Base-by-base conservation (phyloP, 176 grass and related monocot species). In the Pharus latifolius region DNA sequence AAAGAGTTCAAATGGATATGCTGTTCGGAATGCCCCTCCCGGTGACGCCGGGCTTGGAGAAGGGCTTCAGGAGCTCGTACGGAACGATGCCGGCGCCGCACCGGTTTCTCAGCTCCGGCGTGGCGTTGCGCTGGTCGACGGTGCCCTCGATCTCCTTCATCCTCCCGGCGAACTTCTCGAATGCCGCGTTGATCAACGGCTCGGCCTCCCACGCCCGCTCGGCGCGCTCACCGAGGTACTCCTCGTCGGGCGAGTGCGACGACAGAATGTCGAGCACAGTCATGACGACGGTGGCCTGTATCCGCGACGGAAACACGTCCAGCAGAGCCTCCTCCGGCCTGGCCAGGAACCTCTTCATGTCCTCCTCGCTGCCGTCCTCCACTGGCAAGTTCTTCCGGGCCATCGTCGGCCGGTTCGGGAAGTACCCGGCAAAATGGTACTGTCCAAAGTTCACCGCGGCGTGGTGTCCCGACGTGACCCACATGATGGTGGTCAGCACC, bases 381-480 rank as follows among this genome's bases (percentile, higher is more conserved):
- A 24, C 2, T 2, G 87, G 91, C 19, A 96, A 80, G 60, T 87
- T 85, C 28, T 60, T 64, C 60, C 86, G 60, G 6, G 79, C 78
- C 15, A 87, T 63, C 1, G 91, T 88, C 0, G 91, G 87, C 0
- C 81, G 73, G 54, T 96, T 96, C 0, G 91, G 91, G 76, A 96
- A 72, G 65, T 91, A 96, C 0, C 91, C 91, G 13, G 52, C 81
- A 33, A 38, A 91, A 0, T 71, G 87, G 7, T 96, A 96, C 40
- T 91, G 87, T 10, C 87, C 83, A n/a, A 96, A 91, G 47, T 91
- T 96, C 23, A 96, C 77, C 0, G 91, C 84, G 0, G 87, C 91
- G 12, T 96, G 91, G 45, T 96, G 87, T 0, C 65, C 84, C 9
- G 91, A 91, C 1, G 73, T 37, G 47, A 86, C 61, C 91, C 91